phyloP scores from a whole-genome alignment of 2,329 filamentous ascomycete genomes.

The Clarireedia hainanense region DNA sequence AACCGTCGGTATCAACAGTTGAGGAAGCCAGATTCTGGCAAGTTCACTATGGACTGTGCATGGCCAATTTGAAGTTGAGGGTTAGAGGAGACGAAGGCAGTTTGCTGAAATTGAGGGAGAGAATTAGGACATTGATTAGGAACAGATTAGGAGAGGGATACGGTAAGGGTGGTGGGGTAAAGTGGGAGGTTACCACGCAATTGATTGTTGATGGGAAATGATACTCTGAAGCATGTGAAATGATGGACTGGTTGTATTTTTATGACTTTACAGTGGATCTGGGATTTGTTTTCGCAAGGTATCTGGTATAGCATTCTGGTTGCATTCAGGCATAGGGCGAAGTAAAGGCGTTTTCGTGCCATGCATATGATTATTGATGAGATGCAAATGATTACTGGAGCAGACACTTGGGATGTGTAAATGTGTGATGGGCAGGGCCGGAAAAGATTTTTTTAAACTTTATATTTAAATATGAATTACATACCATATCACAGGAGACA shows the following conservation, averaged over 20 bases:
- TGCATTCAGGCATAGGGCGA: too few relatives aligned
- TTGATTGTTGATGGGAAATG: constrained; percentile 35
- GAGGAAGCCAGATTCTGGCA: constrained; percentile 98
- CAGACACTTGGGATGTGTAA: too few relatives aligned
- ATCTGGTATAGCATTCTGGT: too few relatives aligned
- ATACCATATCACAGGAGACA: too few relatives aligned
- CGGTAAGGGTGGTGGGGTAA: constrained; percentile 66
- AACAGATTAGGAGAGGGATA: constrained; percentile 85
- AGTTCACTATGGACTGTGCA: constrained; percentile 92
- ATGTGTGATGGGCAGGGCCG: too few relatives aligned
- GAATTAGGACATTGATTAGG: constrained; percentile 70
- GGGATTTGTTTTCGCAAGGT: background rate
- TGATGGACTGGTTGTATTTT: background rate
- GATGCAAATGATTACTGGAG: too few relatives aligned
- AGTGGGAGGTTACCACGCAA: constrained; percentile 92
- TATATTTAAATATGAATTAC: too few relatives aligned
- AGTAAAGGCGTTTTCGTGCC: too few relatives aligned
- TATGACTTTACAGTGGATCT: background rate
- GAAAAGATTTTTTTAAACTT: too few relatives aligned
- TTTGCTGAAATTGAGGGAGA: constrained; percentile 64
- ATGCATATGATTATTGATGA: too few relatives aligned
- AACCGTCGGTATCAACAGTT: constrained; percentile 66
- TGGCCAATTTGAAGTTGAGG: constrained; percentile 84
- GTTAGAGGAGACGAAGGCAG: constrained; percentile 59
- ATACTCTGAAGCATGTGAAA: background rate